phyloP scores from a whole-genome alignment of 1,284 basidiomycete species.

The Trichosporon coremiiforme region DNA sequence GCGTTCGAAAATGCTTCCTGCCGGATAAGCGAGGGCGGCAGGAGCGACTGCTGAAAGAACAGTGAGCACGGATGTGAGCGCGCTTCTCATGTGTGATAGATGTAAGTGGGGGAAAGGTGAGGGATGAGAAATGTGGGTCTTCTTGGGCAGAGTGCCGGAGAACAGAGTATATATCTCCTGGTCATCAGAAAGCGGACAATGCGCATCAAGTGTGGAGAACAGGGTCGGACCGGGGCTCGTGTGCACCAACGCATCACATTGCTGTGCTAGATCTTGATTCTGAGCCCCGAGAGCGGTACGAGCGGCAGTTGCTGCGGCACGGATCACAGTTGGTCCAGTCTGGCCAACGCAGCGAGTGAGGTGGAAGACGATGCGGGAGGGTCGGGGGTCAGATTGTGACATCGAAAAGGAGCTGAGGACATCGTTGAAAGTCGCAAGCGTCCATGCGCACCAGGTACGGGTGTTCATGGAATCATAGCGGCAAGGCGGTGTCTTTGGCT shows the following conservation, averaged over 20 bases:
- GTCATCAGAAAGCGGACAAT: background rate
- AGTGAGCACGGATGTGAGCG: constrained; percentile 19
- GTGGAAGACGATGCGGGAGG: background rate
- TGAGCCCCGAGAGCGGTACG: background rate
- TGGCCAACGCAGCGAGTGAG: background rate
- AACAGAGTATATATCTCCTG: background rate
- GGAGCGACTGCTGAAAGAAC: constrained; percentile 18
- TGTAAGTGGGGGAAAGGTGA: background rate
- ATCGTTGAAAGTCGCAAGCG: background rate
- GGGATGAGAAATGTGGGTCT: background rate
- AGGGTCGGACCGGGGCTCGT: constrained; percentile 4
- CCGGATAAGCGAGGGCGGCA: constrained; percentile 10
- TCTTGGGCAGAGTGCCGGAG: background rate
- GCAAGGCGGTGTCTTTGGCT: background rate
- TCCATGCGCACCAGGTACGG: constrained; percentile 9
- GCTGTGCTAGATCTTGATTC: constrained; percentile 15
- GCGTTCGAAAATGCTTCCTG: constrained; percentile 21
- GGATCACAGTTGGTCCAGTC: constrained; percentile 15
- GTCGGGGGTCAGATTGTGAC: background rate
- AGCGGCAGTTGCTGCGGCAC: constrained; percentile 15
- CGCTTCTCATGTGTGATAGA: constrained; percentile 18
- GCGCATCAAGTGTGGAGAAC: background rate
- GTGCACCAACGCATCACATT: constrained; percentile 14
- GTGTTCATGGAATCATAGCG: background rate
- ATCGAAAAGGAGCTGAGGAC: background rate